Percentiles rank a stretch among this genome's conserved stretches.
Evolutionary conservation across 176 grass and related monocot genomes (phyloP).

Genomic region (Pontederia crassipes): DNA sequence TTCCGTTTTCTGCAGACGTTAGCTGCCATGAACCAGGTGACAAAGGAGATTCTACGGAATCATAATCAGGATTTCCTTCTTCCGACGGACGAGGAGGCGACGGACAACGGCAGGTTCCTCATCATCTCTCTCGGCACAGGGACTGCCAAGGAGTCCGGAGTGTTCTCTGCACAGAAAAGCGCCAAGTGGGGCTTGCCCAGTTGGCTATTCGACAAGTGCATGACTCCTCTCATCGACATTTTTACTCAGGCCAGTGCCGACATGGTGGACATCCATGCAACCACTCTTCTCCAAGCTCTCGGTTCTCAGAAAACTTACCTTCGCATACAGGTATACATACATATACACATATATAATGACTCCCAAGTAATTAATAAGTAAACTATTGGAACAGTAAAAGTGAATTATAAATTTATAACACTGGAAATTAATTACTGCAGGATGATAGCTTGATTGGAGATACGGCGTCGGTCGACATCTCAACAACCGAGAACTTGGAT

Average conservation of each 20-base stretch:
- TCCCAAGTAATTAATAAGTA: neutral
- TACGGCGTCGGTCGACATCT: slow-evolving; percentile 39
- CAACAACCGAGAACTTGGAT: slow-evolving; percentile 55
- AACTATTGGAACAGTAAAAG: too few relatives aligned
- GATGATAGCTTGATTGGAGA: slow-evolving; percentile 33
- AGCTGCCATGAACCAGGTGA: slow-evolving; percentile 37
- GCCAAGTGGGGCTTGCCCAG: slow-evolving; percentile 59
- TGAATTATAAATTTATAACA: slow-evolving; percentile 14
- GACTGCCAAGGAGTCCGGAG: slow-evolving; percentile 15
- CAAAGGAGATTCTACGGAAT: slow-evolving; percentile 35
- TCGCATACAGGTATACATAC: slow-evolving; percentile 45
- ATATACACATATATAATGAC: neutral
- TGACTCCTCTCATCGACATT: slow-evolving; percentile 47
- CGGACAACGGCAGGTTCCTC: slow-evolving; percentile 32
- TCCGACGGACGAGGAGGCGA: slow-evolving; percentile 12
- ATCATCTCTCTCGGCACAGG: slow-evolving; percentile 11
- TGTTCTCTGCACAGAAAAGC: slow-evolving; percentile 32
- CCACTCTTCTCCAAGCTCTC: slow-evolving; percentile 42
- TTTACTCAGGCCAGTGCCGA: slow-evolving; percentile 52
- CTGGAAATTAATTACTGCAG: slow-evolving; percentile 9
- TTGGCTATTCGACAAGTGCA: slow-evolving; percentile 45
- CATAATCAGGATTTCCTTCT: slow-evolving; percentile 19
- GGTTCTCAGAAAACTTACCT: slow-evolving; percentile 26
- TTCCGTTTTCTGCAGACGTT: slow-evolving; percentile 23
- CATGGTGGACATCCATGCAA: slow-evolving; percentile 55